Conservation (phyloP, 257 asterid genomes). For the Plantago major region DNA sequence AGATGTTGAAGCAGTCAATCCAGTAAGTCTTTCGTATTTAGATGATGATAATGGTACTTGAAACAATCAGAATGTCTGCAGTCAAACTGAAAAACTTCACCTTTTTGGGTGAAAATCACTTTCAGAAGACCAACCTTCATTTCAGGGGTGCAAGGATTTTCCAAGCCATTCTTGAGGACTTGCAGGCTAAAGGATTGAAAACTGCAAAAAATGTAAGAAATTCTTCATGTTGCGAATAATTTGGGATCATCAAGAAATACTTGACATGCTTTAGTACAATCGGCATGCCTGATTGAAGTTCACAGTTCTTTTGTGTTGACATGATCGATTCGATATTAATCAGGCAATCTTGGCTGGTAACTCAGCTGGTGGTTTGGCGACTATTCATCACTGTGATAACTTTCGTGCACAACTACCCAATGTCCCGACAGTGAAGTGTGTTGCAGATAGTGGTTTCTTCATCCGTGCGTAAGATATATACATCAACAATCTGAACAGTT, state of each 20-base stretch:
- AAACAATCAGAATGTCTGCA: neutral
- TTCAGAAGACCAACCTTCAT: conserved; percentile 9
- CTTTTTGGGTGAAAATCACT: neutral
- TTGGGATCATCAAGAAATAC: neutral
- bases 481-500: too few species aligned
- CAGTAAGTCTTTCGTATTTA: neutral
- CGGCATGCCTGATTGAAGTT: neutral
- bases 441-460: conserved; percentile 25
- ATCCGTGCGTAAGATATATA: conserved; percentile 18
- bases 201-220: conserved; percentile 1
- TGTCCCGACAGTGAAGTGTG: conserved; percentile 26
- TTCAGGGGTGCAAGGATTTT: conserved; percentile 10
- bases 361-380: conserved; percentile 36
- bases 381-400: conserved; percentile 30
- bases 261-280: neutral
- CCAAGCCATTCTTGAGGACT: neutral
- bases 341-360: conserved; percentile 32
- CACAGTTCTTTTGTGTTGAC: conserved; percentile 10
- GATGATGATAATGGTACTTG: neutral
- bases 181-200: conserved; percentile 12
- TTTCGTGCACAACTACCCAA: conserved; percentile 23
- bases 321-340: neutral
- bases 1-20: conserved; percentile 9
- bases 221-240: neutral
- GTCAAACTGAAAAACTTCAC: neutral